Evolutionary conservation across 768 basidiomycete species (phyloP).

Genomic region (Lentinula guzmanii): DNA sequence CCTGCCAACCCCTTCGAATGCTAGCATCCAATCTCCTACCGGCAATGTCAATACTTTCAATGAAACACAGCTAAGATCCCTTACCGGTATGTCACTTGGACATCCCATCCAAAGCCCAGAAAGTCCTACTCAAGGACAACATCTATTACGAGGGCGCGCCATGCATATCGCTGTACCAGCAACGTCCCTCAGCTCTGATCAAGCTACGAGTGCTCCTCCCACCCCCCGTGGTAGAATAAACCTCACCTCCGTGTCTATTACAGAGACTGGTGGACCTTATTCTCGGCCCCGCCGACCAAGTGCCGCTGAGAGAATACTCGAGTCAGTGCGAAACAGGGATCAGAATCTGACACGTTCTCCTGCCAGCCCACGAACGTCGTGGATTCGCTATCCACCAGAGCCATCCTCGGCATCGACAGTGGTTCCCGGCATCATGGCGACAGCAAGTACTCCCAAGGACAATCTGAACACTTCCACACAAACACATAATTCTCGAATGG

Average conservation of each 20-base stretch:
- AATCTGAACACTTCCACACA: background rate
- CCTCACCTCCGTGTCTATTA: background rate
- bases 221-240: conserved; percentile 10
- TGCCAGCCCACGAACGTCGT: conserved; percentile 37
- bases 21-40: conserved; percentile 14
- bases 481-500: background rate
- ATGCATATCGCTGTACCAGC: conserved; percentile 19
- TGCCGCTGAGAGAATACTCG: conserved; percentile 64
- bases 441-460: conserved; percentile 9
- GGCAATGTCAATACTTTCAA: background rate
- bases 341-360: conserved; percentile 38
- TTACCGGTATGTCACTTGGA: conserved; percentile 12
- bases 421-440: conserved; percentile 8
- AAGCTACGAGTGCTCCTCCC: conserved; percentile 9
- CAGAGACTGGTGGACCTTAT: background rate
- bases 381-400: conserved; percentile 37
- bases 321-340: conserved; percentile 30
- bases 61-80: conserved; percentile 33
- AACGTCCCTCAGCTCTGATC: conserved; percentile 19
- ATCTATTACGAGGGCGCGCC: conserved; percentile 19
- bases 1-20: conserved; percentile 32
- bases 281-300: conserved; percentile 48
- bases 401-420: conserved; percentile 30
- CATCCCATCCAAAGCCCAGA: conserved; percentile 2
- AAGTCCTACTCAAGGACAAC: conserved; percentile 6